Conservation (phyloP, 192 early-diverging fungal genomes). For the Umbelopsis sp. region DNA sequence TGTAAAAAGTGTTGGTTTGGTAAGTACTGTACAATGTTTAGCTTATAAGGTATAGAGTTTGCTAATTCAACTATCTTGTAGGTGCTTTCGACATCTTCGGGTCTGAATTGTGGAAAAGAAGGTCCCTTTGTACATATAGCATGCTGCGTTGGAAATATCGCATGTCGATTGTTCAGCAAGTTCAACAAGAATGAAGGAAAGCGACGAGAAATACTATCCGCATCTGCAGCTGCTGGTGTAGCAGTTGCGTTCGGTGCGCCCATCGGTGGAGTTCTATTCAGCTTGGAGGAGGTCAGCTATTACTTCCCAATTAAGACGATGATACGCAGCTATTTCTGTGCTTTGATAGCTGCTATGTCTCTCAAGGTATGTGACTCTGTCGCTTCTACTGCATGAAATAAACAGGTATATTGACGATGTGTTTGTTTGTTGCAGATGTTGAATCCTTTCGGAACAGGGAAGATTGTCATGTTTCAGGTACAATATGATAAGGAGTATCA, state of each 20-base stretch:
- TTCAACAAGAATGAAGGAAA: slow-evolving; percentile 93
- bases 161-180: slow-evolving; percentile 86
- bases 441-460: slow-evolving; percentile 83
- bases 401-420: neutral
- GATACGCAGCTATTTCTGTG: slow-evolving; percentile 94
- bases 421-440: slow-evolving; percentile 59
- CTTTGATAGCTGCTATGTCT: slow-evolving; percentile 84
- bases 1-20: slow-evolving; percentile 89
- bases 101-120: slow-evolving; percentile 89
- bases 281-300: slow-evolving; percentile 91
- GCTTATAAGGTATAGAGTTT: neutral
- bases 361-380: slow-evolving; percentile 61
- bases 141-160: slow-evolving; percentile 87
- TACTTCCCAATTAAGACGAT: slow-evolving; percentile 95
- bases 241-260: slow-evolving; percentile 96
- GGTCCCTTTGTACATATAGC: slow-evolving; percentile 94
- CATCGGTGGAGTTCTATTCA: slow-evolving; percentile 94
- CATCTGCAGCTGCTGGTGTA: slow-evolving; percentile 90
- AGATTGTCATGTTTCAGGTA: slow-evolving; percentile 87
- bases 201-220: slow-evolving; percentile 91
- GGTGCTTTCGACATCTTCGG: slow-evolving; percentile 81
- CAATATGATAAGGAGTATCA: slow-evolving; percentile 89
- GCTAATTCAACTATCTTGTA: slow-evolving; percentile 19
- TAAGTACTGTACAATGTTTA: slow-evolving; percentile 38
- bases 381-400: slow-evolving; percentile 1